Conservation (phyloP, 768 basidiomycete species). For the Vararia minispora region DNA sequence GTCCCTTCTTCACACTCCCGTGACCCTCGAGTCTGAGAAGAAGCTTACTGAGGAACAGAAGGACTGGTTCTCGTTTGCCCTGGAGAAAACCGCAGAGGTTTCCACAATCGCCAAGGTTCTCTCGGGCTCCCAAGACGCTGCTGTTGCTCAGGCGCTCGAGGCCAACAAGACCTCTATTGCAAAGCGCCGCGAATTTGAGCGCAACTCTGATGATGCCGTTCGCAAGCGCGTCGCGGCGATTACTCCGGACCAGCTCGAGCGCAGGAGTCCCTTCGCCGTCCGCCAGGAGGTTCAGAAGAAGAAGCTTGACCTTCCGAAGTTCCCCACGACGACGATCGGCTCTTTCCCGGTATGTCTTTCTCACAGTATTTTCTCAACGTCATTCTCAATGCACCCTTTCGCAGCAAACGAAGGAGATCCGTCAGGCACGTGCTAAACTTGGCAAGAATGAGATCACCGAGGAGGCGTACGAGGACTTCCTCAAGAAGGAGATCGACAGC, state of each 20-base stretch:
- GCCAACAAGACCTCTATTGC: conserved; percentile 85
- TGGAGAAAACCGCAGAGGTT: conserved; percentile 92
- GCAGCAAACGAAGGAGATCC: conserved; percentile 98
- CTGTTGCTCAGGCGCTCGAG: conserved; percentile 65
- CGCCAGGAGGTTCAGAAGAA: conserved; percentile 86
- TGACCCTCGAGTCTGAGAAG: conserved; percentile 87
- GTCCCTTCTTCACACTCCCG: conserved; percentile 96
- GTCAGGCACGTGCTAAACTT: conserved; percentile 90
- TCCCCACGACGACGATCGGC: conserved; percentile 97
- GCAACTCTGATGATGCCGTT: conserved; percentile 84
- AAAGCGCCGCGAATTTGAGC: conserved; percentile 92
- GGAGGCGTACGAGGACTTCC: conserved; percentile 91
- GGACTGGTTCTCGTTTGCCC: conserved; percentile 98
- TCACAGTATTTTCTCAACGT: conserved; percentile 1
- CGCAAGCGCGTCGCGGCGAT: conserved; percentile 92
- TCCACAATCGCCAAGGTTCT: conserved; percentile 75
- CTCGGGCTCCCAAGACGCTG: conserved; percentile 73
- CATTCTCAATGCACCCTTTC: conserved; percentile 12
- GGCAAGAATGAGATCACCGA: conserved; percentile 82
- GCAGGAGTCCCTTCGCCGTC: conserved; percentile 79
- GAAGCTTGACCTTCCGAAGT: conserved; percentile 85
- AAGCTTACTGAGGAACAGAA: conserved; percentile 82
- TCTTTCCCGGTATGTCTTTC: conserved; percentile 73
- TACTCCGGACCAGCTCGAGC: conserved; percentile 74
- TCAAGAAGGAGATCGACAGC: conserved; percentile 91